Evolutionary conservation across 305 asterid genomes (phyloP).

Genomic region (Rubia peregrina): DNA sequence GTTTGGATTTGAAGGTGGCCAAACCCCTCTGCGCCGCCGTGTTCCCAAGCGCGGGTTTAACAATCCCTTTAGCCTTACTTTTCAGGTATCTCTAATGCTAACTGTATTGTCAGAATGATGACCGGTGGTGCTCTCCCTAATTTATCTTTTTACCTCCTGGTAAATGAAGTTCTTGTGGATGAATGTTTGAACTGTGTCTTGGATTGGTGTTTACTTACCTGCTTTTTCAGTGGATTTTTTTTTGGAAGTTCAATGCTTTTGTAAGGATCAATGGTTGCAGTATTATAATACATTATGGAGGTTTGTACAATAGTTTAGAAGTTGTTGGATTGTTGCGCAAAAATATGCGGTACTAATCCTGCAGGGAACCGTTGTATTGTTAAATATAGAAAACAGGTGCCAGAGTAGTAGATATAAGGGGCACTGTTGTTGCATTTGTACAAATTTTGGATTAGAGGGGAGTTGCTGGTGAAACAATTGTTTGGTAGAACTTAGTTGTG

Average conservation of each 20-base stretch:
- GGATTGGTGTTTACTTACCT: not conserved
- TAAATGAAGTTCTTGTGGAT: not conserved
- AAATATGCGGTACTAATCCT: not conserved
- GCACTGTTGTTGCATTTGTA: not conserved
- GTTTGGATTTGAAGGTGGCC: slow-evolving; percentile 97
- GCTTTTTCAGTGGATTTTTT: not conserved
- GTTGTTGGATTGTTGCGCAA: not conserved
- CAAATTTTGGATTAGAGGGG: not conserved
- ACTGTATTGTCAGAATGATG: not conserved
- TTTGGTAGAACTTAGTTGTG: not conserved
- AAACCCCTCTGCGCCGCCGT: slow-evolving; percentile 86
- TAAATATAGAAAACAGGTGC: not conserved
- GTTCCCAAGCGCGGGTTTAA: slow-evolving; percentile 84
- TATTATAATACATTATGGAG: not conserved
- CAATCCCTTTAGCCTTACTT: slow-evolving; percentile 74
- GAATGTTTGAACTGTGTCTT: not conserved
- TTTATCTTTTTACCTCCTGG: not conserved
- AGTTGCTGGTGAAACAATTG: not conserved
- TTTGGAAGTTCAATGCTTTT: not conserved
- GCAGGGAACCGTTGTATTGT: not conserved
- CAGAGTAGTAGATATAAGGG: not conserved
- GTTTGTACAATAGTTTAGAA: not conserved
- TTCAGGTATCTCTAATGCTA: slow-evolving; percentile 54
- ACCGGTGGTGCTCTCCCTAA: not conserved
- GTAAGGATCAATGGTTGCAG: not conserved